Conservation (phyloP, 805 yeast genomes). For the Candida sphagnicola region DNA sequence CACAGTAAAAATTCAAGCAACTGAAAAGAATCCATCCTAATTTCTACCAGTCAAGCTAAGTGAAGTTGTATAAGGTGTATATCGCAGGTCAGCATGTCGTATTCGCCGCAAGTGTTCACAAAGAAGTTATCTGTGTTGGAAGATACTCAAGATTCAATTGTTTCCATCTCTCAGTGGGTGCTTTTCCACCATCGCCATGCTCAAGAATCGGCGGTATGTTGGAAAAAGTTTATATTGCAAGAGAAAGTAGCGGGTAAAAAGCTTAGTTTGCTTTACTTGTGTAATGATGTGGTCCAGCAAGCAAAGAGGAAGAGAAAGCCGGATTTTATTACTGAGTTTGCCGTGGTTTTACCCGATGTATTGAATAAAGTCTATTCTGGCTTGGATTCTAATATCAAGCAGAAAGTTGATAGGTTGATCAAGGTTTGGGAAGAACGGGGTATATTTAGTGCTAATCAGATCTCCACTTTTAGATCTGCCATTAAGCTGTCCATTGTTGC, state of each 20-base stretch:
- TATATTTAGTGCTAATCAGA: constrained; percentile 34
- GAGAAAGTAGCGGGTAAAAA: constrained; percentile 27
- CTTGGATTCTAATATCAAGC: constrained; percentile 35
- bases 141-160: constrained; percentile 45
- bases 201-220: constrained; percentile 29
- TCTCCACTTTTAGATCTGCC: constrained; percentile 10
- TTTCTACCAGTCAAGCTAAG: too few species aligned
- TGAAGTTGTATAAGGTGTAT: background rate
- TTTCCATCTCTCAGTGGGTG: constrained; percentile 45
- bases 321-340: constrained; percentile 58
- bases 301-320: constrained; percentile 58
- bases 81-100: constrained; percentile 39
- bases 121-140: constrained; percentile 35
- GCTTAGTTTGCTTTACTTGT: constrained; percentile 61
- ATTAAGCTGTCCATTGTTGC: constrained; percentile 20
- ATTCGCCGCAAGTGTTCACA: constrained; percentile 28
- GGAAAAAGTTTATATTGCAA: constrained; percentile 28
- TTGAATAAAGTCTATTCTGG: constrained; percentile 26
- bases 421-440: constrained; percentile 56
- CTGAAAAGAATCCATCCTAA: too few species aligned
- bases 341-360: constrained; percentile 42
- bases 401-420: constrained; percentile 48
- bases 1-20: too few species aligned
- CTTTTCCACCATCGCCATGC: constrained; percentile 41
- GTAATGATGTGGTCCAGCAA: constrained; percentile 81